Evolutionary conservation across 164 flowering plant species (phyloP).

Genomic region (Kalanchoe fedtschenkoi): DNA sequence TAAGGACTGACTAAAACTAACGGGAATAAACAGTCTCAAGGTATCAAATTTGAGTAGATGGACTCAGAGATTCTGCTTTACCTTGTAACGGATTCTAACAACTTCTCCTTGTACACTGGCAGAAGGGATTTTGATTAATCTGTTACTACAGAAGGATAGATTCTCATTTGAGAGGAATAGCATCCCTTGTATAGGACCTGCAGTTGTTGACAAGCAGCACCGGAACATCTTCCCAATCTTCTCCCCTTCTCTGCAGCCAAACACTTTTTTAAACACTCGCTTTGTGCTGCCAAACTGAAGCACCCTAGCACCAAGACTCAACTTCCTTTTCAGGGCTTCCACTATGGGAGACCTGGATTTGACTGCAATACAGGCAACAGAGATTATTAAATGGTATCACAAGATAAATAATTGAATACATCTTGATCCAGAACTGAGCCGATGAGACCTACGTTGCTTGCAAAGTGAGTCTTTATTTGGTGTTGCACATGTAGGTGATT

Average conservation of each 20-base stretch:
- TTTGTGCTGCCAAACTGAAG: conserved; percentile 10
- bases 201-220: conserved; percentile 12
- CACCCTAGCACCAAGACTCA: conserved; percentile 8
- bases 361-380: neutral
- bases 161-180: conserved; percentile 15
- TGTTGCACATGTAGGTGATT: neutral
- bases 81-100: conserved; percentile 10
- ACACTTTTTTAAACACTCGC: conserved; percentile 3
- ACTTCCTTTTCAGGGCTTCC: conserved; percentile 7
- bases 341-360: conserved; percentile 2
- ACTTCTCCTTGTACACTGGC: conserved; percentile 7
- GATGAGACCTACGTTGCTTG: neutral
- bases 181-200: conserved; percentile 10
- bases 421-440: neutral
- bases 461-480: neutral
- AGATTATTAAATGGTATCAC: neutral
- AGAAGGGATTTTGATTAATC: conserved; percentile 10
- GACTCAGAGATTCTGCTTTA: too few relatives aligned
- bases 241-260: conserved; percentile 8
- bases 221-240: conserved; percentile 7
- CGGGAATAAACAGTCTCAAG: too few relatives aligned
- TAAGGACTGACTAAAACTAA: neutral
- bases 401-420: neutral
- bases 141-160: conserved; percentile 15
- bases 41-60: too few relatives aligned